These are phyloP conservation scores for Iberis amara DNA, from an alignment of 441 rosid species.

Conservation along the genomic window DNA sequence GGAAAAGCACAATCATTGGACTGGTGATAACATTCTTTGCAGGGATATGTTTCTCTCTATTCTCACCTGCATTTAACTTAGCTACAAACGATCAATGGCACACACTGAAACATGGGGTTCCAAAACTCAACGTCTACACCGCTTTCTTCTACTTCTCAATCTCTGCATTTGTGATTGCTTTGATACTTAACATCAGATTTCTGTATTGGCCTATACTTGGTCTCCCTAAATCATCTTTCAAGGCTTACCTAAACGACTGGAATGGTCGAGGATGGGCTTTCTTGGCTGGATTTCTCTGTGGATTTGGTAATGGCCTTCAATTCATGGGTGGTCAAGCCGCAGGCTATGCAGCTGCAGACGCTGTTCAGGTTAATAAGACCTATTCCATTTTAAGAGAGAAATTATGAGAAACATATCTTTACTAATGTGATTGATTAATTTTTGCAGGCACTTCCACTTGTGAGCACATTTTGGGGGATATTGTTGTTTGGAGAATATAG, in stretches of 20 bases:
- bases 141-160: slow-evolving; percentile 83
- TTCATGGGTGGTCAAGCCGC: slow-evolving; percentile 92
- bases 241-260: slow-evolving; percentile 67
- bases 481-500: slow-evolving; percentile 70
- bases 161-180: slow-evolving; percentile 62
- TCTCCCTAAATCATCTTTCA: slow-evolving; percentile 55
- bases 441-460: not conserved
- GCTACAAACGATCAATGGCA: slow-evolving; percentile 92
- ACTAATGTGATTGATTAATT: too few relatives aligned
- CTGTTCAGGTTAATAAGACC: slow-evolving; percentile 58
- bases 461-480: not conserved
- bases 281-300: slow-evolving; percentile 73
- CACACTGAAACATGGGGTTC: slow-evolving; percentile 62
- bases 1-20: slow-evolving; percentile 67
- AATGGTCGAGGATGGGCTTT: slow-evolving; percentile 87
- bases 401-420: too few relatives aligned
- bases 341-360: slow-evolving; percentile 88
- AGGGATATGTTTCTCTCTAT: slow-evolving; percentile 74
- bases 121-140: slow-evolving; percentile 65
- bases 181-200: slow-evolving; percentile 55
- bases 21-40: slow-evolving; percentile 66
- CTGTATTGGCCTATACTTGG: slow-evolving; percentile 63
- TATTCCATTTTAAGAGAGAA: not conserved
- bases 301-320: slow-evolving; percentile 82
- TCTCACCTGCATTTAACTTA: slow-evolving; percentile 90